Conservation (phyloP, 805 yeast species). For the Wickerhamomyces xylosicus region DNA sequence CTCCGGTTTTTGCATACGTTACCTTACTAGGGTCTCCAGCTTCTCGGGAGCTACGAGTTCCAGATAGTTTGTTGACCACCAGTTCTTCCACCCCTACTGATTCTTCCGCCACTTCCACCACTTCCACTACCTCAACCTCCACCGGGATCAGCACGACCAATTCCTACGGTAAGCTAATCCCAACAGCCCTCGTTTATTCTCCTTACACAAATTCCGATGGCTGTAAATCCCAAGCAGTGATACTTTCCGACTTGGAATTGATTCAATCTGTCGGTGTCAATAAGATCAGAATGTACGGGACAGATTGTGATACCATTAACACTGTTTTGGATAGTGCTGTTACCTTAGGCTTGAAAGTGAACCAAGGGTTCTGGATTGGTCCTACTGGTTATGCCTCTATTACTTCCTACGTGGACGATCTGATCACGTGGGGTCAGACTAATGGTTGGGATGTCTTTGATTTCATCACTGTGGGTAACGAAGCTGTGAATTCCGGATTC, state of each 20-base stretch:
- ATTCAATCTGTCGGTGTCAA: slow-evolving; percentile 54
- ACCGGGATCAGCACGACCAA: slow-evolving; percentile 16
- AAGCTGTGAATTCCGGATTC: slow-evolving; percentile 63
- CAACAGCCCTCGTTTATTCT: slow-evolving; percentile 59
- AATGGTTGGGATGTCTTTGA: slow-evolving; percentile 66
- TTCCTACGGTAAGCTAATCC: slow-evolving; percentile 25
- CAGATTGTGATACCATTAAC: slow-evolving; percentile 66
- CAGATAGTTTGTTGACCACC: slow-evolving; percentile 2
- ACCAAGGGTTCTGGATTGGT: slow-evolving; percentile 83
- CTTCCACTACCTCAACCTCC: slow-evolving; percentile 15
- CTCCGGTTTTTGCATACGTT: not conserved
- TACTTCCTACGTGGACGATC: slow-evolving; percentile 42
- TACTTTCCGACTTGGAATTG: slow-evolving; percentile 44
- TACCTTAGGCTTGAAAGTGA: slow-evolving; percentile 54
- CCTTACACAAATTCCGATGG: slow-evolving; percentile 63
- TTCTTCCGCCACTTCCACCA: slow-evolving; percentile 13
- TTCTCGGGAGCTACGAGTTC: not conserved
- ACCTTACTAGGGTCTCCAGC: not conserved
- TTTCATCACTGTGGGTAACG: slow-evolving; percentile 78
- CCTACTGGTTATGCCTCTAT: slow-evolving; percentile 58
- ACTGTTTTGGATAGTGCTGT: slow-evolving; percentile 54
- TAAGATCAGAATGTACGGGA: slow-evolving; percentile 71
- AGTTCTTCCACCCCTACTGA: slow-evolving; percentile 21
- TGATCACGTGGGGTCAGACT: slow-evolving; percentile 38
- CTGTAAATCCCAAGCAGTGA: slow-evolving; percentile 52